phyloP scores from a whole-genome alignment of 2,329 filamentous ascomycete genomes.

The Fusarium vanettenii region DNA sequence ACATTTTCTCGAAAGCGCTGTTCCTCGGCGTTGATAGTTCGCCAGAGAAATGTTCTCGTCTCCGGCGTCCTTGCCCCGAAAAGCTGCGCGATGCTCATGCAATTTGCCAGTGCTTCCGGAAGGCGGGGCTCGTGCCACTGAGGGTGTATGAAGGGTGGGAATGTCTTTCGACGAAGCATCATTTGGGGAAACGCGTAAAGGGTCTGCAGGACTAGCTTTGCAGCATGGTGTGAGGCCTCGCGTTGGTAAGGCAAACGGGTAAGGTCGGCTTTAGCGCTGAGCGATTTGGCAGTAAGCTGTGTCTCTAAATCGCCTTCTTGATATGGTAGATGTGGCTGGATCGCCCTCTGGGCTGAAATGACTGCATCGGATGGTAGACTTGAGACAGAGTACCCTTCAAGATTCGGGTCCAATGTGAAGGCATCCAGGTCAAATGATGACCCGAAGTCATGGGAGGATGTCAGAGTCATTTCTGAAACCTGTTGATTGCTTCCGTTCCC shows the following conservation, averaged over 20 bases:
- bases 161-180: conserved; percentile 46
- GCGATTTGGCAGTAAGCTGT: not conserved
- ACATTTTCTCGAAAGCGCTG: conserved; percentile 34
- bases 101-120: conserved; percentile 38
- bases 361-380: not conserved
- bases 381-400: not conserved
- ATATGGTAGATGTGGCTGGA: not conserved
- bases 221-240: conserved; percentile 24
- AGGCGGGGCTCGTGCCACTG: conserved; percentile 37
- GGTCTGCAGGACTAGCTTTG: conserved; percentile 38
- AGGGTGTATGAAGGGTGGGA: conserved; percentile 48
- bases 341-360: not conserved
- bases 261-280: conserved; percentile 17
- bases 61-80: conserved; percentile 40
- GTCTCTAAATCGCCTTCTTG: too few species aligned
- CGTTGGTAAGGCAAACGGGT: conserved; percentile 20
- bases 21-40: conserved; percentile 40
- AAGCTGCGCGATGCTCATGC: conserved; percentile 41
- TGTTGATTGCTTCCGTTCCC: not conserved
- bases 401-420: not conserved
- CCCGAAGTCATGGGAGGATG: not conserved
- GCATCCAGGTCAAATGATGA: not conserved
- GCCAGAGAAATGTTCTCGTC: conserved; percentile 43
- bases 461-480: not conserved
- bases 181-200: conserved; percentile 45